These are phyloP conservation scores for Trametes meyenii DNA, from an alignment of 768 basidiomycete species.

Conservation along the genomic window DNA sequence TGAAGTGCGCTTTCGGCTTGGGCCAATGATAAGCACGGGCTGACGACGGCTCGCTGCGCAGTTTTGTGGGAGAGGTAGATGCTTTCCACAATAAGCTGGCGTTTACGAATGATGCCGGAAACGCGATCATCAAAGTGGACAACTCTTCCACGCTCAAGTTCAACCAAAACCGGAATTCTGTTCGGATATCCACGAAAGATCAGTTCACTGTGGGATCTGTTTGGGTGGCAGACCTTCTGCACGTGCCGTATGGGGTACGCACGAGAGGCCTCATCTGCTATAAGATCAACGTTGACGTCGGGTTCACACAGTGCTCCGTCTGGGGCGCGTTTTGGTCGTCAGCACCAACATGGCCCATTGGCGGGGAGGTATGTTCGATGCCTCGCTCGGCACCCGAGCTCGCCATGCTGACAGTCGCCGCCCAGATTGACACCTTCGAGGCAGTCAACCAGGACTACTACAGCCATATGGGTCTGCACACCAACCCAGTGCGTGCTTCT, in stretches of 20 bases:
- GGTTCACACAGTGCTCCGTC: slow-evolving; percentile 62
- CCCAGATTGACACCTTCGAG: slow-evolving; percentile 68
- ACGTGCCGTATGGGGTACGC: slow-evolving; percentile 65
- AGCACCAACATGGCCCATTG: slow-evolving; percentile 60
- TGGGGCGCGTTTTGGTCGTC: slow-evolving; percentile 70
- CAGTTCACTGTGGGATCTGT: slow-evolving; percentile 60
- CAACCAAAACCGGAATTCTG: slow-evolving; percentile 65
- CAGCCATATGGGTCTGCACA: slow-evolving; percentile 79
- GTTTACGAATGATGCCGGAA: slow-evolving; percentile 66
- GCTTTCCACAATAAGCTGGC: slow-evolving; percentile 56
- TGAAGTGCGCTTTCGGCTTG: slow-evolving; percentile 40
- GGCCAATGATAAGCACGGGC: neutral
- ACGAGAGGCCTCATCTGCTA: neutral
- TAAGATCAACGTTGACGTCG: neutral
- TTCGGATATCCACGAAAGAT: slow-evolving; percentile 63
- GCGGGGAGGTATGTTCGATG: slow-evolving; percentile 46
- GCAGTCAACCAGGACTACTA: slow-evolving; percentile 68
- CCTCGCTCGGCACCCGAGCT: slow-evolving; percentile 22
- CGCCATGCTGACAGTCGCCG: slow-evolving; percentile 27
- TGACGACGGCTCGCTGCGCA: slow-evolving; percentile 24
- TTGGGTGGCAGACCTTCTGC: slow-evolving; percentile 66
- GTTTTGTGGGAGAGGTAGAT: slow-evolving; percentile 49
- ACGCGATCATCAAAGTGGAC: slow-evolving; percentile 79
- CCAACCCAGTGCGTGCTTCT: slow-evolving; percentile 45
- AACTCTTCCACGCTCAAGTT: slow-evolving; percentile 56